Conservation (phyloP, 495 filamentous ascomycete species). For the Lasiosphaeria hispida region DNA sequence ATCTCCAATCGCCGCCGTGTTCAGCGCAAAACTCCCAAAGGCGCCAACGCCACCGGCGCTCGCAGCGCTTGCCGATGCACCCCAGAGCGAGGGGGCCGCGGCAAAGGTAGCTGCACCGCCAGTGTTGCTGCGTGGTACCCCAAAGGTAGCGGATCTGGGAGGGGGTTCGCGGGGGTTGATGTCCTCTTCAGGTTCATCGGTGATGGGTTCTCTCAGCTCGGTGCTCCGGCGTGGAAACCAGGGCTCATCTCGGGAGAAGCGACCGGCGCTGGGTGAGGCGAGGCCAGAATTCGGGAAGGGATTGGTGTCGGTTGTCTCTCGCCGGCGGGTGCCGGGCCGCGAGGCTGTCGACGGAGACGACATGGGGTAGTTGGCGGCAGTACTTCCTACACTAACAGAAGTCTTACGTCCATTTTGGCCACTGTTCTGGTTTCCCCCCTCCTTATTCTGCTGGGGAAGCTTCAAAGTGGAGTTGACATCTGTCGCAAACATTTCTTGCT, state of each 20-base stretch:
- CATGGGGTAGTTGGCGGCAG: conserved; percentile 44
- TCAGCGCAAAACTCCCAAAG: conserved; percentile 81
- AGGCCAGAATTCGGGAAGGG: conserved; percentile 54
- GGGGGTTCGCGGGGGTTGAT: conserved; percentile 16
- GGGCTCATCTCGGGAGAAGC: conserved; percentile 48
- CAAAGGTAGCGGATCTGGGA: conserved; percentile 51
- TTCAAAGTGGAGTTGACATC: conserved; percentile 94
- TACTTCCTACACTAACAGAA: conserved; percentile 62
- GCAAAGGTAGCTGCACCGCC: conserved; percentile 39
- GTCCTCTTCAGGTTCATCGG: conserved; percentile 49
- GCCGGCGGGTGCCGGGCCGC: conserved; percentile 71
- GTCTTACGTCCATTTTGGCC: conserved; percentile 64
- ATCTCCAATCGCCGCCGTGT: conserved; percentile 56
- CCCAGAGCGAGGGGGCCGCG: conserved; percentile 64
- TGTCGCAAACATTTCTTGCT: conserved; percentile 77
- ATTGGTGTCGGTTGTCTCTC: conserved; percentile 84
- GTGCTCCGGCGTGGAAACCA: conserved; percentile 76
- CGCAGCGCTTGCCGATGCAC: conserved; percentile 42
- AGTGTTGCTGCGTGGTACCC: conserved; percentile 70
- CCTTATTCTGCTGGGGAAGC: conserved; percentile 75
- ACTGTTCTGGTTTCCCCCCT: conserved; percentile 52
- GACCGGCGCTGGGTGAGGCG: conserved; percentile 49
- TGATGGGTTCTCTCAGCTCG: conserved; percentile 46
- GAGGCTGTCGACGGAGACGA: conserved; percentile 61
- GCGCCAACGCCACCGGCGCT: conserved; percentile 67